Percentiles rank a stretch among this genome's conserved stretches.
phyloP scores from a whole-genome alignment of 208 protist species.

The Leptomonas pyrrhocoris region DNA sequence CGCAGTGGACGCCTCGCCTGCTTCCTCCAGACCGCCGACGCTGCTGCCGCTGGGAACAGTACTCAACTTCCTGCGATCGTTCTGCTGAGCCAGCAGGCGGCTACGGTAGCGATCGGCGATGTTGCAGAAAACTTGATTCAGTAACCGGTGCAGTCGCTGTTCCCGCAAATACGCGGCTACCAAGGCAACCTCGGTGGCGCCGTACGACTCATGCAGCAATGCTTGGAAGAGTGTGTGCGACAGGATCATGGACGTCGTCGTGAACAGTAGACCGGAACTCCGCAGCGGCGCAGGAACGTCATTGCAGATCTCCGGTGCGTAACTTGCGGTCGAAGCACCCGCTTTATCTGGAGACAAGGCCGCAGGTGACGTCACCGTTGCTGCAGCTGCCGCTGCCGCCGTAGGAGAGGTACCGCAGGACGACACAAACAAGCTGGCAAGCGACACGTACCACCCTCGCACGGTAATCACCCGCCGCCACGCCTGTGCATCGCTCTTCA shows the following conservation, averaged over 20 bases:
- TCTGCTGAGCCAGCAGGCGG: conserved; percentile 19
- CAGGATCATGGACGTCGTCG: conserved; percentile 52
- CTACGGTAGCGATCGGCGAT: conserved; percentile 64
- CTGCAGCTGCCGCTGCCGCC: background rate
- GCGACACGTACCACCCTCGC: conserved; percentile 68
- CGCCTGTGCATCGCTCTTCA: conserved; percentile 59
- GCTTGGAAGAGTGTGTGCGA: conserved; percentile 60
- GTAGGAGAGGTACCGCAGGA: background rate
- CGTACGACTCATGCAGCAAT: conserved; percentile 69
- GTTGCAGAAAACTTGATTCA: conserved; percentile 56
- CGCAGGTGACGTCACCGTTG: background rate
- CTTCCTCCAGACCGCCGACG: background rate
- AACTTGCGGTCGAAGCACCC: background rate
- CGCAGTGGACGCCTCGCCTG: background rate
- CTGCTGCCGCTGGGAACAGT: background rate
- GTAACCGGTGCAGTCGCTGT: conserved; percentile 38
- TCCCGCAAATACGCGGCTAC: conserved; percentile 61
- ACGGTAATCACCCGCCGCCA: conserved; percentile 66
- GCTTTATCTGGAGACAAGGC: background rate
- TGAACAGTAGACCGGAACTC: conserved; percentile 22
- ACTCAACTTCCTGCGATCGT: background rate
- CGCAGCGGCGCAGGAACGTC: background rate
- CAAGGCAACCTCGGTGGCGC: conserved; percentile 63
- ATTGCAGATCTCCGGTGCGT: background rate
- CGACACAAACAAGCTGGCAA: conserved; percentile 53